Evolutionary conservation across 345 rosid genomes (phyloP), one percentile per base, ranked within the genome.

Genomic region (Pistacia vera): DNA sequence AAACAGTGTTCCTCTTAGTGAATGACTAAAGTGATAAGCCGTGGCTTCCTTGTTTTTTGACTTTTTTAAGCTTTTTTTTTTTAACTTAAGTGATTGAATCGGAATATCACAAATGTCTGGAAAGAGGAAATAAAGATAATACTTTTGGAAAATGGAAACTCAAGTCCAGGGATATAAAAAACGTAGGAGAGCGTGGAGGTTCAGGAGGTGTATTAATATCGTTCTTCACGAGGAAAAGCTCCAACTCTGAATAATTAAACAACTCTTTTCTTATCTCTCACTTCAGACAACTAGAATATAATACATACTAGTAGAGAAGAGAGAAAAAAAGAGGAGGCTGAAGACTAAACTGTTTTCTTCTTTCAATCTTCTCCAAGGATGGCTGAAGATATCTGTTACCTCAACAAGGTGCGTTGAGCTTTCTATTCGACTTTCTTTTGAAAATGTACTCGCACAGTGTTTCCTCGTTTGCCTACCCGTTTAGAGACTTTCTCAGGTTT

Each of bases 191-290:
- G 74, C 74, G 74, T 62, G 68, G 68, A 62, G 35, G 8, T 25
- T 10, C 65, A 74, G 68, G 68, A 49, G 51, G 8, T 41, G 10
- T 64, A 74, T 35, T 64, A 69, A 64, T 38, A 60, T 74, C 41
- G 25, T 63, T 74, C 36, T 64, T 65, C 70, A 54, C 71, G 44
- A 74, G 70, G 63, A 74, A 52, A 36, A 55, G 69, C 77, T 56
- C 63, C 17, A 55, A 35, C 6, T 20, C 73, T 25, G 17, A 2
- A 22, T 4, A 66, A 41, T 41, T 66, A 30, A 70, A 35, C 33
- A 18, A 18, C 49, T 17, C 58, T 48, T 48, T 17, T 28, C 66
- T 72, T 72, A 20, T 46, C 66, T 55, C 13, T 55, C 4, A 52
- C 16, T 25, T 28, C 46, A 46, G 66, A 11, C 58, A 22, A 22